A percentile compares a stretch with the other conserved stretches of the same genome.
phyloP scores from a whole-genome alignment of 2,329 filamentous ascomycete genomes.

The Chaetomium globosum region DNA sequence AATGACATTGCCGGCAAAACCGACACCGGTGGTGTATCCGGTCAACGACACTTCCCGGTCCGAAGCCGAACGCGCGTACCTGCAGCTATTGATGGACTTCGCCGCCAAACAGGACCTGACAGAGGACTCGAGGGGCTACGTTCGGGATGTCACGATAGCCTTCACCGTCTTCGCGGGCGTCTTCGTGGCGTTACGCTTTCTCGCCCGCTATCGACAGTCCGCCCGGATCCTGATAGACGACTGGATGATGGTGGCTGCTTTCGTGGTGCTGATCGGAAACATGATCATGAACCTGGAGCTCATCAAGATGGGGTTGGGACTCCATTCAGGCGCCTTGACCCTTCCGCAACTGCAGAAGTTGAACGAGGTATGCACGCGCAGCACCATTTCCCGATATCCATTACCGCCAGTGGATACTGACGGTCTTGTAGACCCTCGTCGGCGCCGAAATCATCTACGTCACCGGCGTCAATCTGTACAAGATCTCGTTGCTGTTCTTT shows the following conservation, averaged over 20 bases:
- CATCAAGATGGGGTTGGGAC: conserved; percentile 10
- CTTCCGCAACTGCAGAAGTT: conserved; percentile 15
- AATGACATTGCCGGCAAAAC: not conserved
- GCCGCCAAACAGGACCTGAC: conserved; percentile 17
- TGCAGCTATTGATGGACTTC: conserved; percentile 16
- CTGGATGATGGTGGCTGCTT: conserved; percentile 15
- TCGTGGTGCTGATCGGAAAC: conserved; percentile 15
- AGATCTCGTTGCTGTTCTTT: conserved; percentile 22
- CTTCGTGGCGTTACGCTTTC: conserved; percentile 17
- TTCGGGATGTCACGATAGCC: conserved; percentile 16
- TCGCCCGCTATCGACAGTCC: conserved; percentile 15
- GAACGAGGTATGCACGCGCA: conserved; percentile 9
- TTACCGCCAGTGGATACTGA: not conserved
- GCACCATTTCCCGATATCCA: not conserved
- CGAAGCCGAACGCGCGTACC: conserved; percentile 15
- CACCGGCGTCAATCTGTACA: conserved; percentile 20
- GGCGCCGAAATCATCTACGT: conserved; percentile 24
- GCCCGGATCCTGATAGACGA: conserved; percentile 16
- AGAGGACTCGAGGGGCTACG: conserved; percentile 6
- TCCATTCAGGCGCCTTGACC: conserved; percentile 17
- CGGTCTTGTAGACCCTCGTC: conserved; percentile 12
- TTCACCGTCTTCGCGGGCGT: conserved; percentile 22
- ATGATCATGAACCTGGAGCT: conserved; percentile 22
- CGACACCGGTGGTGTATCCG: conserved; percentile 17
- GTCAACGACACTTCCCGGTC: conserved; percentile 20